A percentile compares a stretch with the other conserved stretches of the same genome.
These are phyloP conservation scores for Jacaranda mimosifolia DNA, from an alignment of 257 asterid species.

Conservation along the genomic window DNA sequence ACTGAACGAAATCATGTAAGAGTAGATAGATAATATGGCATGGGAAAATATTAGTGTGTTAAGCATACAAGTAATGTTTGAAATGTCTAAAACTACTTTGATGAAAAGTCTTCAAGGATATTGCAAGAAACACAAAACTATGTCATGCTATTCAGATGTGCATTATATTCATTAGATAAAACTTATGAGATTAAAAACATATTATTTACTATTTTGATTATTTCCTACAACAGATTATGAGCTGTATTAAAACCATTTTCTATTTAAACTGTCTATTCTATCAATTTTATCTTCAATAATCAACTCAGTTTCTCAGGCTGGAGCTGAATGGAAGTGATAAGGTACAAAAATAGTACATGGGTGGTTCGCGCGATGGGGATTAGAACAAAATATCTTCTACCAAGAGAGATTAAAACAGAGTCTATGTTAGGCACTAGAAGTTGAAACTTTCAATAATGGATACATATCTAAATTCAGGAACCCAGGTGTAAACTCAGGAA, in stretches of 20 bases:
- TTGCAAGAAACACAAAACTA: background rate
- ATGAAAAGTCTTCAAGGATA: slow-evolving; percentile 15
- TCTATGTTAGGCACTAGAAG: background rate
- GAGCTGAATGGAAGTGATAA: background rate
- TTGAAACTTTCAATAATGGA: background rate
- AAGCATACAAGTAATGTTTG: slow-evolving; percentile 3
- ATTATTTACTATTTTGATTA: background rate
- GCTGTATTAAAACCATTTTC: background rate
- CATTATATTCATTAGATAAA: background rate
- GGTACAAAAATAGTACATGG: background rate
- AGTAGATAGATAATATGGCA: slow-evolving; percentile 1
- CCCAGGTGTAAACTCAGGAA: background rate
- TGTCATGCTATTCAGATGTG: background rate
- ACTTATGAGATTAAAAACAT: no score
- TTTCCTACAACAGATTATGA: background rate
- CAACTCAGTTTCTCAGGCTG: slow-evolving; percentile 11
- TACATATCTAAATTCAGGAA: background rate
- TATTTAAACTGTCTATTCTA: background rate
- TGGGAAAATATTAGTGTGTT: background rate
- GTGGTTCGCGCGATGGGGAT: slow-evolving; percentile 4
- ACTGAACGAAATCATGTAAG: background rate
- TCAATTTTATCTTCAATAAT: background rate
- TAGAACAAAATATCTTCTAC: background rate
- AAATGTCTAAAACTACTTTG: background rate
- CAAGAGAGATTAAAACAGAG: background rate